These are phyloP conservation scores for Eucalyptus marginata DNA, from an alignment of 345 rosid species.

Conservation along the genomic window DNA sequence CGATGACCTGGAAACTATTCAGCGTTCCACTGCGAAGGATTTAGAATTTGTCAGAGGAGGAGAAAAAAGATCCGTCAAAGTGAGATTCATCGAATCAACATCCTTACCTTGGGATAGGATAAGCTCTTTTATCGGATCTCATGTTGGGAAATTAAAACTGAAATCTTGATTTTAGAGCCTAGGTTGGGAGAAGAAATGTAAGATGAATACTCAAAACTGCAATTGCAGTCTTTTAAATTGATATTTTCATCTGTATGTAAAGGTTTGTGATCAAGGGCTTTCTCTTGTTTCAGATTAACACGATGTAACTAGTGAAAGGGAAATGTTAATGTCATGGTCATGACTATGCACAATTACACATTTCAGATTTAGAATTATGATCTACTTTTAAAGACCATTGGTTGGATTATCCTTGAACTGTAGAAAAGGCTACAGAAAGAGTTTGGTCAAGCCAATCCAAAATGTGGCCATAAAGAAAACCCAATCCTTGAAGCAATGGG, in stretches of 20 bases:
- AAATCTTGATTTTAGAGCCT: not conserved
- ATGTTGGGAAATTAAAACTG: conserved; percentile 8
- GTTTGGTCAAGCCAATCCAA: not conserved
- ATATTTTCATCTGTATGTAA: not conserved
- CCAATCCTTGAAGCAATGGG: not conserved
- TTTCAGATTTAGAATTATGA: not conserved
- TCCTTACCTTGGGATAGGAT: conserved; percentile 43
- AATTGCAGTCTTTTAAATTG: not conserved
- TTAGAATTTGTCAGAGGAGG: conserved; percentile 66
- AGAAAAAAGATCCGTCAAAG: conserved; percentile 32
- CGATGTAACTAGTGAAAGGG: not conserved
- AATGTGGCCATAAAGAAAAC: not conserved
- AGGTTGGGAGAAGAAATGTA: not conserved
- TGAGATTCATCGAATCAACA: conserved; percentile 36
- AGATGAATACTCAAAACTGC: not conserved
- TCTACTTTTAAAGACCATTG: not conserved
- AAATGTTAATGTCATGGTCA: not conserved
- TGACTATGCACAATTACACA: not conserved
- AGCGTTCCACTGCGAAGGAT: conserved; percentile 19
- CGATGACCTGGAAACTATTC: conserved; percentile 24
- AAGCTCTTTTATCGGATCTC: conserved; percentile 18
- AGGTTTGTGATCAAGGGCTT: not conserved
- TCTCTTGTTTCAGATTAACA: not conserved
- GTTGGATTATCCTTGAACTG: not conserved
- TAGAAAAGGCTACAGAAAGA: not conserved